Evolutionary conservation across 495 filamentous ascomycete species (phyloP).

Genomic region (Tuber indicum): DNA sequence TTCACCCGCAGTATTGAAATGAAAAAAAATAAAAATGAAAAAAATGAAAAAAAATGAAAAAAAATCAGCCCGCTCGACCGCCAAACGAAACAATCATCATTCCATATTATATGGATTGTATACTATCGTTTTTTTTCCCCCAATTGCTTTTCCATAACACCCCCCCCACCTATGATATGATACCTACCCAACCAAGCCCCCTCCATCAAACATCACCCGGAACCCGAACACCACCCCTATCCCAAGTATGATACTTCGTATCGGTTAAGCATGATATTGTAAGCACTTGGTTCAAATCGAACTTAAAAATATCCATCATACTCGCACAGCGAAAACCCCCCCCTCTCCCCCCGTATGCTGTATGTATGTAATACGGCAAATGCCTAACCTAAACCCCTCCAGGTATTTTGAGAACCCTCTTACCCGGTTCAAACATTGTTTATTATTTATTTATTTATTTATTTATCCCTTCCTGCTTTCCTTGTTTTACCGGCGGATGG

Average conservation of each 20-base stretch:
- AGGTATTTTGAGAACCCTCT: not conserved
- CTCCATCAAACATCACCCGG: slow-evolving; percentile 4
- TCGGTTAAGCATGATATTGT: not conserved
- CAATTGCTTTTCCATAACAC: no score
- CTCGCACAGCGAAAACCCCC: not conserved
- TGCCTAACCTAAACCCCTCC: not conserved
- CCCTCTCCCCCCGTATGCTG: no score
- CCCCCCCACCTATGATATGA: no score
- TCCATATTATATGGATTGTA: not conserved
- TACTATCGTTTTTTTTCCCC: no score
- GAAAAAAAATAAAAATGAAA: no score
- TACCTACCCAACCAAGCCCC: not conserved
- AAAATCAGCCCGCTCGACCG: not conserved
- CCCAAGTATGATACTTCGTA: not conserved
- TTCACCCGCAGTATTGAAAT: not conserved
- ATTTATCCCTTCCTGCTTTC: not conserved
- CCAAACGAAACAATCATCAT: not conserved
- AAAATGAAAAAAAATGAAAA: no score
- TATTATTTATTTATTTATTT: not conserved
- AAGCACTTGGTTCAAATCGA: not conserved
- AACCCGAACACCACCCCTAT: not conserved
- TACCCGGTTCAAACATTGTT: not conserved
- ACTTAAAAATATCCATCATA: not conserved
- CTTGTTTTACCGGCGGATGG: not conserved
- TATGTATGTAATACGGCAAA: not conserved